Conservation (phyloP, 495 filamentous ascomycete species). For the Corynascus novoguineensis region DNA sequence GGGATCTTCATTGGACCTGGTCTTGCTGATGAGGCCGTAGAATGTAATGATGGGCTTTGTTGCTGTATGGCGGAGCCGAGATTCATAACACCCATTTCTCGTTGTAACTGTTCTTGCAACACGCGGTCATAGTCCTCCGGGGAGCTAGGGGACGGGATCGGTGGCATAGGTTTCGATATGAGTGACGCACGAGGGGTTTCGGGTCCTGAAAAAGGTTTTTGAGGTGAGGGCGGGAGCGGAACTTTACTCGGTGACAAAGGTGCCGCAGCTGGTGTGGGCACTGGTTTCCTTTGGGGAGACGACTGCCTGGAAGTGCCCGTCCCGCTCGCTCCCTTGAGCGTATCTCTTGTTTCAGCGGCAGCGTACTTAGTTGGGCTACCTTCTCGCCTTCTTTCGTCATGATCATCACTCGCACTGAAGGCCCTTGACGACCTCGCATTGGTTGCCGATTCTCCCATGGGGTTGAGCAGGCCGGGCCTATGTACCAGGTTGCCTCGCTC, state of each 20-base stretch:
- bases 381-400: conserved; percentile 42
- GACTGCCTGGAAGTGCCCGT: conserved; percentile 37
- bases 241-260: conserved; percentile 56
- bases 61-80: conserved; percentile 26
- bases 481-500: conserved; percentile 47
- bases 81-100: conserved; percentile 52
- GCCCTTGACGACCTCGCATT: conserved; percentile 56
- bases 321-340: conserved; percentile 34
- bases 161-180: conserved; percentile 34
- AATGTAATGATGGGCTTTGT: conserved; percentile 19
- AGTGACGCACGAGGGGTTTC: conserved; percentile 44
- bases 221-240: conserved; percentile 55
- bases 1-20: conserved; percentile 39
- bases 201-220: conserved; percentile 31
- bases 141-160: conserved; percentile 28
- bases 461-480: conserved; percentile 50
- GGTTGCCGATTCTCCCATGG: conserved; percentile 67
- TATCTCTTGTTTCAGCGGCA: conserved; percentile 31
- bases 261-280: conserved; percentile 27
- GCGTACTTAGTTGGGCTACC: conserved; percentile 41
- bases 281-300: conserved; percentile 58
- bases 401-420: conserved; percentile 42
- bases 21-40: conserved; percentile 28
- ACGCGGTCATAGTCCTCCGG: conserved; percentile 57
- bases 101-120: conserved; percentile 54